Percentiles rank a stretch among this genome's conserved stretches.
phyloP scores from a whole-genome alignment of 1,284 basidiomycete genomes.

The Cutaneotrichosporon spelunceum region DNA sequence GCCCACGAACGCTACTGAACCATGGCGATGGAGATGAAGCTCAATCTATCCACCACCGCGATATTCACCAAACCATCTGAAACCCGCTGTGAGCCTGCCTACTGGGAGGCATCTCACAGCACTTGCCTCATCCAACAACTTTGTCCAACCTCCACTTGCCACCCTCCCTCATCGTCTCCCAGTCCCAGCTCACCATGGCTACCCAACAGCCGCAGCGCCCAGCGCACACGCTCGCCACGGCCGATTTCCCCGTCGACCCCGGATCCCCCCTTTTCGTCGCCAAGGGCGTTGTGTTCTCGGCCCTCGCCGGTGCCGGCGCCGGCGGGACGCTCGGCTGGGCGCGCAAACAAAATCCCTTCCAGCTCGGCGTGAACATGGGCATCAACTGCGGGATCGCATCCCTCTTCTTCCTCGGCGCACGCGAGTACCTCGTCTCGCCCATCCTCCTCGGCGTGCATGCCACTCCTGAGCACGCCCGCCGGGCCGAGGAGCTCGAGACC shows the following conservation, averaged over 20 bases:
- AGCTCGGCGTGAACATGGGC: slow-evolving; percentile 37
- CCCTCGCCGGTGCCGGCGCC: slow-evolving; percentile 32
- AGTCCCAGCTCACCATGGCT: background rate
- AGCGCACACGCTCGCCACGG: background rate
- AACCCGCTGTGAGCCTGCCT: too few species aligned
- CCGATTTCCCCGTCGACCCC: slow-evolving; percentile 23
- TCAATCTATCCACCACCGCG: too few species aligned
- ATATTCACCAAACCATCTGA: too few species aligned
- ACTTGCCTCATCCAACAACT: too few species aligned
- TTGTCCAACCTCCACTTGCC: too few species aligned
- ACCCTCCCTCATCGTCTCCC: too few species aligned
- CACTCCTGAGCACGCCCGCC: slow-evolving; percentile 27
- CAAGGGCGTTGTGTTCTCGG: slow-evolving; percentile 13
- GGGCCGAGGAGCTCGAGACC: slow-evolving; percentile 14
- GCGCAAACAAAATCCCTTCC: slow-evolving; percentile 34
- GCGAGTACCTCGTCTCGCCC: slow-evolving; percentile 50
- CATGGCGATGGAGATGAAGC: too few species aligned
- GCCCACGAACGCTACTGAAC: too few species aligned
- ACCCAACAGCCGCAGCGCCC: background rate
- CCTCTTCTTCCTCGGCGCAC: slow-evolving; percentile 44
- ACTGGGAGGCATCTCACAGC: too few species aligned
- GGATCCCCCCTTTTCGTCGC: slow-evolving; percentile 25
- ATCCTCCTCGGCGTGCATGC: slow-evolving; percentile 29
- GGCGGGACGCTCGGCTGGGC: slow-evolving; percentile 40
- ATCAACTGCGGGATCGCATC: slow-evolving; percentile 39